phyloP scores from a whole-genome alignment of 495 filamentous ascomycete genomes.

The Penicillium tannophilum region DNA sequence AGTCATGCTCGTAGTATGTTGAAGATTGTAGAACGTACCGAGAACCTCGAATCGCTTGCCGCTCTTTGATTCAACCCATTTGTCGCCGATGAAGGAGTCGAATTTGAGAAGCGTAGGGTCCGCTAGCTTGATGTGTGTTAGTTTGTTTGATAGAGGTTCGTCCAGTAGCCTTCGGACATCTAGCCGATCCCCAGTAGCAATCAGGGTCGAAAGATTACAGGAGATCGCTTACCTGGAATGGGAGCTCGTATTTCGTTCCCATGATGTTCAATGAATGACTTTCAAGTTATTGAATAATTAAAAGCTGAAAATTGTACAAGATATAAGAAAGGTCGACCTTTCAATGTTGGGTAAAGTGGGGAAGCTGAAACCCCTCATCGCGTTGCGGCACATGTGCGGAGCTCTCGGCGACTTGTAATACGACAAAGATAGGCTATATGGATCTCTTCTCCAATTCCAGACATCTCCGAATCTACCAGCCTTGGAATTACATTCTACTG shows the following conservation, averaged over 20 bases:
- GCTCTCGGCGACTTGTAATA: conserved; percentile 1
- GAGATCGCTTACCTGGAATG: conserved; percentile 38
- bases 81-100: conserved; percentile 60
- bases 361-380: not conserved
- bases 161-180: conserved; percentile 14
- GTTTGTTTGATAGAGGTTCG: not conserved
- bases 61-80: conserved; percentile 65
- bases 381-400: not conserved
- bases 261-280: conserved; percentile 17
- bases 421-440: conserved; percentile 7
- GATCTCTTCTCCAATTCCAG: no score
- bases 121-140: conserved; percentile 45
- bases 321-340: not conserved
- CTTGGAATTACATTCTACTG: no score
- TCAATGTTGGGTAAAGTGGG: not conserved
- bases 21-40: conserved; percentile 35
- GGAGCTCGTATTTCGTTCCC: conserved; percentile 40
- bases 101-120: conserved; percentile 60
- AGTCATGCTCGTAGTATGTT: not conserved
- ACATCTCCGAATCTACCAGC: no score
- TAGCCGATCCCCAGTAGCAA: conserved; percentile 12
- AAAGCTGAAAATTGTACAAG: not conserved
- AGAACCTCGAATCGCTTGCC: conserved; percentile 68
- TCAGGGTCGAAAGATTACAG: not conserved
- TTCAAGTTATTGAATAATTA: not conserved